A percentile compares a stretch with the other conserved stretches of the same genome.
Evolutionary conservation across 1,284 basidiomycete genomes (phyloP).

Genomic region (Albatrellus sp.): DNA sequence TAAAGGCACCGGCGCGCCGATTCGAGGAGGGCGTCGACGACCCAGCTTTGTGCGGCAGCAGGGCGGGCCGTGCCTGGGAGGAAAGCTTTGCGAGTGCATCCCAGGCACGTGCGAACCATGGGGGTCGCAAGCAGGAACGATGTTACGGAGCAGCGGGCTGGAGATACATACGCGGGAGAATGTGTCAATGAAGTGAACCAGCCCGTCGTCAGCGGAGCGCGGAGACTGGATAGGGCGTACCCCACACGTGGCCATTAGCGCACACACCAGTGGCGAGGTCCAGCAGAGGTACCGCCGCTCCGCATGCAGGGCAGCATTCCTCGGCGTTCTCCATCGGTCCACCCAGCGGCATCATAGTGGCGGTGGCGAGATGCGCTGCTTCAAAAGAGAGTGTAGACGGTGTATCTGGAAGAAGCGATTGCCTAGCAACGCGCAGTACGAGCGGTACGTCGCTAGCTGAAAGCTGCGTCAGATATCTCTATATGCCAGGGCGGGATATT

Average conservation of each 20-base stretch:
- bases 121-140: constrained; percentile 59
- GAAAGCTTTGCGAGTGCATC: constrained; percentile 60
- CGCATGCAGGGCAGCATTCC: constrained; percentile 62
- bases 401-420: constrained; percentile 36
- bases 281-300: constrained; percentile 38
- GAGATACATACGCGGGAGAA: background rate
- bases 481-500: background rate
- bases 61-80: constrained; percentile 30
- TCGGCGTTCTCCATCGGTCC: constrained; percentile 23
- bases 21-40: constrained; percentile 50
- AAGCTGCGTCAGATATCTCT: constrained; percentile 2
- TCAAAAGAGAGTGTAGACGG: constrained; percentile 37
- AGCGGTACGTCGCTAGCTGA: constrained; percentile 47
- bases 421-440: constrained; percentile 39
- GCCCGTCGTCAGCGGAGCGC: background rate
- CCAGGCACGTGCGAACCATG: constrained; percentile 55
- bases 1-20: constrained; percentile 53
- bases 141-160: constrained; percentile 61
- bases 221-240: constrained; percentile 23
- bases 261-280: constrained; percentile 49
- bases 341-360: constrained; percentile 21
- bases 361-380: constrained; percentile 31
- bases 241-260: constrained; percentile 55
- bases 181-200: too few species aligned
- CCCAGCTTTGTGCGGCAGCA: constrained; percentile 40